Percentiles rank a stretch among this genome's conserved stretches.
Evolutionary conservation across 2,329 filamentous ascomycete genomes (phyloP).

Genomic region (Colletotrichum lentis): DNA sequence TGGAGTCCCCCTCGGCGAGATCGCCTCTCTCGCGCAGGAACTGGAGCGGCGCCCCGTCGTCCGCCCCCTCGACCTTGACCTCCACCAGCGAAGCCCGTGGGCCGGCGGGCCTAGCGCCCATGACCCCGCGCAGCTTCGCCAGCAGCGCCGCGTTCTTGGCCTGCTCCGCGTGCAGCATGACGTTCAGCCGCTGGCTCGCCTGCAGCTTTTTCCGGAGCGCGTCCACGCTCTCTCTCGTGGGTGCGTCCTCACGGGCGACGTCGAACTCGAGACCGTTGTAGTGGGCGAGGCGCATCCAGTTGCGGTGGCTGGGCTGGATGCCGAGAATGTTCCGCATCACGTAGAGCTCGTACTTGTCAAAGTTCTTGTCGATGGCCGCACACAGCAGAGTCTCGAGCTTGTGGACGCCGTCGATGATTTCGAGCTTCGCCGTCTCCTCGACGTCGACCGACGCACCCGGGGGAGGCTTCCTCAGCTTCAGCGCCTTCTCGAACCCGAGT

Average conservation of each 20-base stretch:
- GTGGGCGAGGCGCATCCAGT: constrained; percentile 83
- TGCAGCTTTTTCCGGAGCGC: constrained; percentile 76
- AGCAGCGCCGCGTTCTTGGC: constrained; percentile 77
- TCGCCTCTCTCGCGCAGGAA: constrained; percentile 65
- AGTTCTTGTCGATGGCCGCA: constrained; percentile 82
- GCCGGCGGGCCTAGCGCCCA: constrained; percentile 46
- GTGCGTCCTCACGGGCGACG: constrained; percentile 35
- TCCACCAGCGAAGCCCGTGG: constrained; percentile 37
- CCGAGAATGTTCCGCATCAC: constrained; percentile 85
- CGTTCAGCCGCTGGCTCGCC: constrained; percentile 80
- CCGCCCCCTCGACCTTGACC: constrained; percentile 41
- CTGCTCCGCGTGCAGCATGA: constrained; percentile 73
- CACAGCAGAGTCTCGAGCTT: constrained; percentile 84
- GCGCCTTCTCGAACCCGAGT: constrained; percentile 74
- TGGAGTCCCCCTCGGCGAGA: constrained; percentile 59
- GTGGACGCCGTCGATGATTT: constrained; percentile 89
- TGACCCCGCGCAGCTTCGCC: constrained; percentile 62
- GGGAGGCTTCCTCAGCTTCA: constrained; percentile 42
- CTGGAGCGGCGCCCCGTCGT: constrained; percentile 53
- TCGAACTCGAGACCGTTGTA: constrained; percentile 74
- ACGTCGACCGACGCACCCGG: constrained; percentile 48
- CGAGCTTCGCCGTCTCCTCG: constrained; percentile 58
- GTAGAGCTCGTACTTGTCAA: constrained; percentile 89
- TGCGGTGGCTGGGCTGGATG: constrained; percentile 72
- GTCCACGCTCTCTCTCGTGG: constrained; percentile 72